phyloP scores from a whole-genome alignment of 1,284 basidiomycete species.

The Irpex rosettiformis region DNA sequence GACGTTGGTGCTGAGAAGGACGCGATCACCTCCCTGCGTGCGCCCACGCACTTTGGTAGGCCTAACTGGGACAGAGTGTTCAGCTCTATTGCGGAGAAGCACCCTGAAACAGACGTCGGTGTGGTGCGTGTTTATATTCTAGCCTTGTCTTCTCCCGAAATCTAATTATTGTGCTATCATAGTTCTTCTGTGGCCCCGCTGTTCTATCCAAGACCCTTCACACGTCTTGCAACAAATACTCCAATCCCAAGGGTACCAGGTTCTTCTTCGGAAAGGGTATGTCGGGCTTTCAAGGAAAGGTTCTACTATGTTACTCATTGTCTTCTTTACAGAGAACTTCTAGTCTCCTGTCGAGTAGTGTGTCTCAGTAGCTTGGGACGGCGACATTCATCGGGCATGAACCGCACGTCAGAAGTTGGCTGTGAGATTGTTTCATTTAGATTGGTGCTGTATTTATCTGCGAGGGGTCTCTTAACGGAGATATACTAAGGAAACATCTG shows the following conservation, averaged over 20 bases:
- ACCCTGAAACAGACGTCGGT: conserved; percentile 82
- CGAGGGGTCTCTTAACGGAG: not conserved
- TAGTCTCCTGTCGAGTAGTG: conserved; percentile 14
- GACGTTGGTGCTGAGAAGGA: conserved; percentile 89
- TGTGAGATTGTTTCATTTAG: not conserved
- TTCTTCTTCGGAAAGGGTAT: conserved; percentile 87
- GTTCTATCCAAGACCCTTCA: conserved; percentile 71
- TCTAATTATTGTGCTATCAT: conserved; percentile 5
- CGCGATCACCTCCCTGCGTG: conserved; percentile 78
- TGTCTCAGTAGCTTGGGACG: not conserved
- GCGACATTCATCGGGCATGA: conserved; percentile 7
- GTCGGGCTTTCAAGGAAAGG: conserved; percentile 18
- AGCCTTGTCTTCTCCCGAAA: not conserved
- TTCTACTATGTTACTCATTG: too few relatives aligned
- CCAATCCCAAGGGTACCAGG: conserved; percentile 72
- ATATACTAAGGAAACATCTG: not conserved
- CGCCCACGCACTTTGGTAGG: conserved; percentile 90
- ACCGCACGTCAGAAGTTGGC: not conserved
- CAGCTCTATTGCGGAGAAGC: conserved; percentile 69
- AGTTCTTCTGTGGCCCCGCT: conserved; percentile 82
- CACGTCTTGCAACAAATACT: conserved; percentile 80
- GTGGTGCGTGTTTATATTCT: conserved; percentile 48
- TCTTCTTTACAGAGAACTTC: conserved; percentile 30
- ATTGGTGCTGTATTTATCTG: conserved; percentile 6
- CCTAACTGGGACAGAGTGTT: conserved; percentile 93